A percentile compares a stretch with the other conserved stretches of the same genome.
Evolutionary conservation across 768 basidiomycete genomes (phyloP).

Genomic region (Fomitopsis serialis): DNA sequence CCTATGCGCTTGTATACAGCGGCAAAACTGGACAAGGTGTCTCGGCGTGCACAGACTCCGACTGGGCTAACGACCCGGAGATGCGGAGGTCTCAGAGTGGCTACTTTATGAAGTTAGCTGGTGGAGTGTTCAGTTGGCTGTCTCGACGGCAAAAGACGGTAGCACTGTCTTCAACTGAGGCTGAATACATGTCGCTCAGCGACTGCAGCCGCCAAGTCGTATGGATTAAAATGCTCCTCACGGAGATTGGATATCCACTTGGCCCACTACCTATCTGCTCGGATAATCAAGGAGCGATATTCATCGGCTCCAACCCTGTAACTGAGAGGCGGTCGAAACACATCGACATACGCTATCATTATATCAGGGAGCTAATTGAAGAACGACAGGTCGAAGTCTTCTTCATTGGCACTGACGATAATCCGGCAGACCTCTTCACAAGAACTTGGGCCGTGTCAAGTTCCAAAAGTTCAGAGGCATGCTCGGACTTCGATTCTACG

Average conservation of each 20-base stretch:
- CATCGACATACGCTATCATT: constrained; percentile 5
- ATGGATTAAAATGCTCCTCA: neutral
- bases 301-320: neutral
- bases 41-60: constrained; percentile 1
- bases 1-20: neutral
- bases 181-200: constrained; percentile 3
- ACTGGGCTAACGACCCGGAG: constrained; percentile 5
- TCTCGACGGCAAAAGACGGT: neutral
- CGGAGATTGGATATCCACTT: constrained; percentile 2
- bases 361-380: neutral
- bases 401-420: neutral
- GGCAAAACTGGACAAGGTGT: neutral
- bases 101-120: constrained; percentile 1
- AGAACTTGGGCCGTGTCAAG: neutral
- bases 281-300: constrained; percentile 6
- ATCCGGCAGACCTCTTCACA: constrained; percentile 3
- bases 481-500: neutral
- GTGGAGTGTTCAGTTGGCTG: constrained; percentile 1
- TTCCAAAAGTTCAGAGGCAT: neutral
- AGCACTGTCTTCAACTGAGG: constrained; percentile 4
- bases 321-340: neutral
- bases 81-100: constrained; percentile 1
- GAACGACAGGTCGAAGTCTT: neutral
- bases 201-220: neutral
- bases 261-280: neutral